Conservation (phyloP, 2,329 filamentous ascomycete genomes). For the Endoconidiophora polonica region DNA sequence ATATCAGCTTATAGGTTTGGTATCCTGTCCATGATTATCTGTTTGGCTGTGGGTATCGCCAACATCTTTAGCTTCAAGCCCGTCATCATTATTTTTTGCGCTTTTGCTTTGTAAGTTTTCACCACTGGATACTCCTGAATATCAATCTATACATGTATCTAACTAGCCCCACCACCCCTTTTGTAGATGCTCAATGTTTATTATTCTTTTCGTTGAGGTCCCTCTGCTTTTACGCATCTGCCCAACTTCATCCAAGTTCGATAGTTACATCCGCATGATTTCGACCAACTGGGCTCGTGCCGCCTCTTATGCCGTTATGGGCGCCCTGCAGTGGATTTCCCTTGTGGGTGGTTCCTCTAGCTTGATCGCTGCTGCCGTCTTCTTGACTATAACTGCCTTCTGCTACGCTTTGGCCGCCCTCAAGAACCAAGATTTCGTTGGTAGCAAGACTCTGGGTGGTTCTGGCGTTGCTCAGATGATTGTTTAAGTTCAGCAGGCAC, state of each 20-base stretch:
- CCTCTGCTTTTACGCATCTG: conserved; percentile 94
- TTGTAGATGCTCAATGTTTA: conserved; percentile 48
- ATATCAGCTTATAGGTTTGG: conserved; percentile 36
- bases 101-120: conserved; percentile 34
- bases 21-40: conserved; percentile 53
- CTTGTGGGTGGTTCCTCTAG: conserved; percentile 47
- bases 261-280: conserved; percentile 75
- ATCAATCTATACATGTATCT: neutral
- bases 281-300: conserved; percentile 96
- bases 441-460: conserved; percentile 91
- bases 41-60: conserved; percentile 51
- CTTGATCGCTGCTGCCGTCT: conserved; percentile 71
- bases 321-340: conserved; percentile 69
- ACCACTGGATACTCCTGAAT: neutral
- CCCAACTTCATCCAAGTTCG: conserved; percentile 81
- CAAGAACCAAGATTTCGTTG: conserved; percentile 73
- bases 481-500: conserved; percentile 37
- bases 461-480: conserved; percentile 96
- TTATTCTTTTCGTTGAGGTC: conserved; percentile 77
- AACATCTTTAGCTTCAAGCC: conserved; percentile 43
- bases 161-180: neutral
- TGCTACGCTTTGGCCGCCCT: conserved; percentile 70
- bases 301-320: conserved; percentile 68
- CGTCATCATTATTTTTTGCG: conserved; percentile 34
- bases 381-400: conserved; percentile 56